Evolutionary conservation across 495 filamentous ascomycete genomes (phyloP), one percentile per base, ranked within the genome.

Genomic region (Lophiotrema nucula): DNA sequence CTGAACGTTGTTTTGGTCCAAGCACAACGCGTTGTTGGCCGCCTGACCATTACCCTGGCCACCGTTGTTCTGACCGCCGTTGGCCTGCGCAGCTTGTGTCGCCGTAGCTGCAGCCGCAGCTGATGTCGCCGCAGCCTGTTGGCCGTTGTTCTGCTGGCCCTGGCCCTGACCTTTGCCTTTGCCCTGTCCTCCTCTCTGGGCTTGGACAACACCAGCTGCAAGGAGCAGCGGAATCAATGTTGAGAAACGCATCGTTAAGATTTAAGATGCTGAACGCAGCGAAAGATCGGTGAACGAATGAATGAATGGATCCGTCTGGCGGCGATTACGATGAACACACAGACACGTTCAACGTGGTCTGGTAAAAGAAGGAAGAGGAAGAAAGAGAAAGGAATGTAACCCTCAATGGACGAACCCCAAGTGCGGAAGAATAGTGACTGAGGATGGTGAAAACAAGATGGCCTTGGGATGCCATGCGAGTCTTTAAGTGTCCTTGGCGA

Each of bases 301-400:
- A 66, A 63, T 47, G 64, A 67, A 48, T 51, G 63, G 42, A 67
- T 44, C 64, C 64, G 59, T 18, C 64, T 67, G 26, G 64, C 64
- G 64, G 64, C 38, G 45, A 63, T 58, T 63, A 60, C 13, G 39
- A 51, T 16, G 35, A 52, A 67, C 45, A 67, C 19, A 49, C 55
- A 67, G 64, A 67, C 55, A 67, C 64, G 64, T 63, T 67, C 64
- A 67, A 67, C 64, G 64, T 67, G 25, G 39, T 53, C 64, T 56
- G 48, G 39, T 38, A 50, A 60, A 56, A 63, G 56, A 67, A 56
- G 42, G 42, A 26, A 52, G 54, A 63, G 53, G 51, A 60, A 60
- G 42, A 26, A 52, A 39, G 41, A 62, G 52, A 63, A 66, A 67
- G 64, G 64, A 67, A 67, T 56, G 64, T 67, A 67, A 67, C 59